These are phyloP conservation scores for Calonectria leucothoes DNA, from an alignment of 2,329 filamentous ascomycete genomes.

Conservation along the genomic window DNA sequence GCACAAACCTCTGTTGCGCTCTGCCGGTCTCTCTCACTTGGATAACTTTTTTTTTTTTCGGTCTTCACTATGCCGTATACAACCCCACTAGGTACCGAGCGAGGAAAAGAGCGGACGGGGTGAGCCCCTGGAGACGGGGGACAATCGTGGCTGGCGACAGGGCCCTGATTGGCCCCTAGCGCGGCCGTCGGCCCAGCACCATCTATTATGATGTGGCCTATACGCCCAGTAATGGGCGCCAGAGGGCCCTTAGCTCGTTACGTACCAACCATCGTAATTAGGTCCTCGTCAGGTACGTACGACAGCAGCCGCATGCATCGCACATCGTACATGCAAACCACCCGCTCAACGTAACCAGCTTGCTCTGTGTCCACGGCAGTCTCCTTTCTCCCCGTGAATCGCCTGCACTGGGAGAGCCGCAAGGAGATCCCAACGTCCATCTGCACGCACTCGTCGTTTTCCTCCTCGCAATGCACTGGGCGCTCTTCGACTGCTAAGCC, in stretches of 20 bases:
- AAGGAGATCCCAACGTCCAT: neutral
- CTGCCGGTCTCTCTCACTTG: neutral
- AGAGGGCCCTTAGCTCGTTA: neutral
- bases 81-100: constrained; percentile 2
- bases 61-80: neutral
- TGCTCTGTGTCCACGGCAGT: neutral
- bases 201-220: constrained; percentile 21
- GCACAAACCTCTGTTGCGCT: constrained; percentile 6
- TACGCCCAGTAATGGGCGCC: neutral
- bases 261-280: constrained; percentile 11
- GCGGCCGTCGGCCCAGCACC: constrained; percentile 31
- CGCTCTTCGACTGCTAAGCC: constrained; percentile 37
- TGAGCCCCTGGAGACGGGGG: constrained; percentile 39
- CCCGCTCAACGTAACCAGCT: constrained; percentile 5
- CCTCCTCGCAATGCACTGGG: constrained; percentile 37
- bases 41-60: constrained; percentile 22
- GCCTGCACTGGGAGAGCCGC: neutral
- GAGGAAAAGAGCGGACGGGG: constrained; percentile 25
- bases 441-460: neutral
- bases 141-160: constrained; percentile 35
- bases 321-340: neutral
- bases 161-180: constrained; percentile 41
- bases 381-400: constrained; percentile 1
- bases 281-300: constrained; percentile 6
- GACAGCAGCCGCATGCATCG: neutral